phyloP scores from a whole-genome alignment of 75 land plant species.

The Larix kaempferi region DNA sequence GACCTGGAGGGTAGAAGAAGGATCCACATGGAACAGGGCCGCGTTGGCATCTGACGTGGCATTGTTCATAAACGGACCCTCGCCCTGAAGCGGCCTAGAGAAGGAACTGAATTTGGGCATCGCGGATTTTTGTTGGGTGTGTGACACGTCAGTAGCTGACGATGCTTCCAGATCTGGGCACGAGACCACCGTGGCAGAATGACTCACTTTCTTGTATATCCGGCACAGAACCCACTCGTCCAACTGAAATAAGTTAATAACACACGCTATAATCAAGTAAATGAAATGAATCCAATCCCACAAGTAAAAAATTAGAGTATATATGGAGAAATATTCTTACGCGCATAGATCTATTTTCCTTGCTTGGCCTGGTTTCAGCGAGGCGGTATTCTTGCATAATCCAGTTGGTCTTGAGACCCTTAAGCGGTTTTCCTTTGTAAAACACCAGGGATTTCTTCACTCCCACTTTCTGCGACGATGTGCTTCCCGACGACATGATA shows the following conservation, averaged over 20 bases:
- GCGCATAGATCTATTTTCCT: constrained; percentile 12
- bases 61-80: background rate
- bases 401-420: constrained; percentile 30
- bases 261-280: no score
- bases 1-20: no score
- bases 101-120: background rate
- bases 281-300: no score
- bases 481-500: background rate
- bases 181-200: background rate
- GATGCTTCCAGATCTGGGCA: background rate
- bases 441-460: constrained; percentile 32
- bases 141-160: background rate
- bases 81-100: background rate
- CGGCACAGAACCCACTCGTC: constrained; percentile 34
- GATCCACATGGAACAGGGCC: background rate
- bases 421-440: constrained; percentile 20
- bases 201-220: constrained; percentile 22
- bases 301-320: no score
- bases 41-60: background rate
- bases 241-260: constrained; percentile 13
- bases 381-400: constrained; percentile 40
- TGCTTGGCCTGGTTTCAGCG: background rate
- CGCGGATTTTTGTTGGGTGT: background rate
- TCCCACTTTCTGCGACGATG: constrained; percentile 11
- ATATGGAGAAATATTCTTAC: constrained; percentile 5